Base-by-base conservation (phyloP, 345 rosid species). In the Litchi chinensis region DNA sequence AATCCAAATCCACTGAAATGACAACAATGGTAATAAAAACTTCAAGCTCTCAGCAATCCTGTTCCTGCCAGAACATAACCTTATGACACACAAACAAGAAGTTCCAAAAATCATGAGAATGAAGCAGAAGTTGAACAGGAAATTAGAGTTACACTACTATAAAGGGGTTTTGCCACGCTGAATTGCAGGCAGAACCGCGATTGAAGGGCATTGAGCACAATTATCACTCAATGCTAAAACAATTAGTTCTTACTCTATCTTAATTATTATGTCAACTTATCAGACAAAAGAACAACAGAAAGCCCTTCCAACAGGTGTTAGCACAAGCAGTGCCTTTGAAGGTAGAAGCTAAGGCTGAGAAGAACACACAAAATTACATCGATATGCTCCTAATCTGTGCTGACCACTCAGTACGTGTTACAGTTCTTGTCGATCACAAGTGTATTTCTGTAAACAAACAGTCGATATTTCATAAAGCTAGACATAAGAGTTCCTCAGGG, bases 381-480 rank as follows among this genome's bases (percentile, higher is more conserved):
- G 46, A 54, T 3, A 28, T 32, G 52, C 43, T 78, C 41, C 59
- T 32, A 63, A 50, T 66, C 73, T 67, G 73, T 56, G 65, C 65
- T 56, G 65, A 66, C 24, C 63, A 77, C 59, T 32, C 50, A 28
- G 68, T 69, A n/a, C 32, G 39, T 71, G 76, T 74, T 82, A 70
- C 77, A 85, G 71, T 83, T 72, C 44, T 8, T 12, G 22, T 65
- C 67, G 75, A 65, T 15, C 63, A 57, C 52, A 70, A 73, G 64
- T 5, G 62, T 63, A 79, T 68, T 67, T 68, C 78, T 70, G 81
- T 62, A 69, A 76, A 73, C 71, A 69, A 66, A 75, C 66, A 68
- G 84, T 79, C 76, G 79, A 79, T 77, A 84, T 78, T 79, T 80
- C 84, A 40, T 76, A 84, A 79, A 81, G 83, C 73, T 82, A 75